Evolutionary conservation across 1,284 basidiomycete species (phyloP), one percentile per base, ranked within the genome.

Genomic region (Sporisorium graminicola): DNA sequence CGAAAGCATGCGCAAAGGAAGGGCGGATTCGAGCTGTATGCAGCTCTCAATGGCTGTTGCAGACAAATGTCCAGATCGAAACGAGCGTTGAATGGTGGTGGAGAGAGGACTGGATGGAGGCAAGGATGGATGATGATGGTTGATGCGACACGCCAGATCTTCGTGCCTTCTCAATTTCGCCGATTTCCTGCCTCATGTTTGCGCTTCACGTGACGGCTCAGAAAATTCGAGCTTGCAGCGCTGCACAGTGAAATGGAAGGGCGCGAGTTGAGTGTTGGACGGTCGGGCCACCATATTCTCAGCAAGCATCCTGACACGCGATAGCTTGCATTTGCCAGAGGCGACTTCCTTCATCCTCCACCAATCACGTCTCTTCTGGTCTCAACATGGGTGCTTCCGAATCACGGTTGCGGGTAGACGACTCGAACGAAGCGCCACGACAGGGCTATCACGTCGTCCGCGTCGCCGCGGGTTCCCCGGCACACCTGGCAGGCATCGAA

Each of bases 401-500:
- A 55, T 76, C 74, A 22, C 37, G 71, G 44, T 63, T 68, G 16
- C 65, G 70, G 2, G 63, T 77, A 20, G 70, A 74, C 31, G 70
- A 77, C 57, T 73, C 74, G 42, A 54, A 70, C n/a, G 70, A 77
- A 49, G 74, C 81, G 44, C 69, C 86, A 58, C 56, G 78, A 67
- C 57, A 78, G 47, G 85, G 82, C 1, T 84, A 84, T 50, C 84
- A 85, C 60, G 85, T 86, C 33, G 78, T 86, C 12, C 78, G 86
- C 27, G 86, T 86, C 2, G 86, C 86, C 42, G 85, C 84, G 8
- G 77, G 75, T 26, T 83, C 80, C 26, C 86, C 86, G 5, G 85
- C 86, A 0, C 92, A 93, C 10, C 89, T 91, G 61, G 93, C 93
- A 6, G 90, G 90, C 57, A 92, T 98, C 69, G 95, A 98, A 83